Base-by-base conservation (phyloP, 1,284 basidiomycete species). In the Ceratobasidium sp. region DNA sequence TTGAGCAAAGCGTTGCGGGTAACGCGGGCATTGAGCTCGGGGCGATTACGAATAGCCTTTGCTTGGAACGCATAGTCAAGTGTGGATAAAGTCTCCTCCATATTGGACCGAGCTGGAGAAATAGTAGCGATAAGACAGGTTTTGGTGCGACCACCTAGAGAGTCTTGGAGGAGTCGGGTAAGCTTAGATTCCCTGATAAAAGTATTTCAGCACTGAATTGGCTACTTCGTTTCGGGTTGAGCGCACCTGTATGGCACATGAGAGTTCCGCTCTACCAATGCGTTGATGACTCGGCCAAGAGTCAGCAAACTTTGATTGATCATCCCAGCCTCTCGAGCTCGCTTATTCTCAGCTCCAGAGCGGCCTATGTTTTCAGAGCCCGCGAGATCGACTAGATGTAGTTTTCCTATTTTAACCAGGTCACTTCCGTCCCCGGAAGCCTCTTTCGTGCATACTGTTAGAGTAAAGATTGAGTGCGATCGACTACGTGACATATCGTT, bases 271-370 rank as follows among this genome's bases (percentile, higher is more conserved):
- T 98, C 97, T 61, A 98, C 97, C 43, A 99, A 86, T 8, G 94
- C 95, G 76, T 97, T 98, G 79, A 99, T 99, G 57, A 99, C 97
- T 52, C 97, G 85, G 0, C 97, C 97, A 14, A 99, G 89, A 23
- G 97, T 98, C 5, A 99, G 84, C 45, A 99, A 84, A 79, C 94
- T 97, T 82, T 98, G 95, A 79, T 99, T 99, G 81, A 99, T 99
- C 92, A 97, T 97, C 8, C 97, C 97, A 1, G 97, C 97, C 79
- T 99, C 97, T 76, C 95, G 86, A 1, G 97, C 97, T 71, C 96
- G 86, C 80, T 94, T 95, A 79, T 98, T 93, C 80, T 96, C 94
- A 0, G 97, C 97, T 6, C 97, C 97, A 0, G 93, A 96, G 18
- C 97, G 87, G 9, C 96, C 97, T 77, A 99, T 97, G 78, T 98